Percentiles rank a stretch among this genome's conserved stretches.
Evolutionary conservation across 169 alveolate species (phyloP).

Genomic region (Eimeria sp.): DNA sequence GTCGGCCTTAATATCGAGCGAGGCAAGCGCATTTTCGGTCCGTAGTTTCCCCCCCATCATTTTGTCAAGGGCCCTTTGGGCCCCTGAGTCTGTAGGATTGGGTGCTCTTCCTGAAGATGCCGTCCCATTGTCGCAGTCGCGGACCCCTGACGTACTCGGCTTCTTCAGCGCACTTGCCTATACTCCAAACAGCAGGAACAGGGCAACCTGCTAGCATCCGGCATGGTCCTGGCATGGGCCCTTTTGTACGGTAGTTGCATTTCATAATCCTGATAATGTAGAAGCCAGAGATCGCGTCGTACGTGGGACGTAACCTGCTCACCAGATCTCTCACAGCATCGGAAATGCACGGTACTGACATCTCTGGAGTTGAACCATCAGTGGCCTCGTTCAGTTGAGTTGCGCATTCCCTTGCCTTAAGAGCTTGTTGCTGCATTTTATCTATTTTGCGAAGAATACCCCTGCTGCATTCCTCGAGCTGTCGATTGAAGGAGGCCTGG

Average conservation of each 20-base stretch:
- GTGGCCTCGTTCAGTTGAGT: constrained; percentile 14
- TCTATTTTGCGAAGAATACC: constrained; percentile 36
- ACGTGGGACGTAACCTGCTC: background rate
- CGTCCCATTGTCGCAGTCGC: constrained; percentile 14
- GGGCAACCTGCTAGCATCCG: background rate
- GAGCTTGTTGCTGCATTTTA: constrained; percentile 68
- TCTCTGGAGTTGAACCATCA: constrained; percentile 34
- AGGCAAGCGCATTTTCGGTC: constrained; percentile 64
- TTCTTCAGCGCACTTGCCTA: constrained; percentile 26
- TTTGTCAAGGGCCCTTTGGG: constrained; percentile 68
- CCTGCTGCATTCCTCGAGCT: constrained; percentile 58
- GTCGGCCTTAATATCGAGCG: constrained; percentile 70
- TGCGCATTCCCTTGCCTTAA: constrained; percentile 66
- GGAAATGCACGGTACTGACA: constrained; percentile 40
- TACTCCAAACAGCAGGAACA: background rate
- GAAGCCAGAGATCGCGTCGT: background rate
- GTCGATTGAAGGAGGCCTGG: constrained; percentile 61
- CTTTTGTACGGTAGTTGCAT: background rate
- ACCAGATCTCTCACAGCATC: constrained; percentile 50
- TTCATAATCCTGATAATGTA: background rate
- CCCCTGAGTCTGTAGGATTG: constrained; percentile 62
- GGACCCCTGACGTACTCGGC: background rate
- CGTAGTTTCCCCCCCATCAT: constrained; percentile 82
- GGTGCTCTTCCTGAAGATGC: background rate
- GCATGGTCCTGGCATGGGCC: background rate